A percentile compares a stretch with the other conserved stretches of the same genome.
Conservation (phyloP, 768 basidiomycete species). For the Hypholoma sublateritium region DNA sequence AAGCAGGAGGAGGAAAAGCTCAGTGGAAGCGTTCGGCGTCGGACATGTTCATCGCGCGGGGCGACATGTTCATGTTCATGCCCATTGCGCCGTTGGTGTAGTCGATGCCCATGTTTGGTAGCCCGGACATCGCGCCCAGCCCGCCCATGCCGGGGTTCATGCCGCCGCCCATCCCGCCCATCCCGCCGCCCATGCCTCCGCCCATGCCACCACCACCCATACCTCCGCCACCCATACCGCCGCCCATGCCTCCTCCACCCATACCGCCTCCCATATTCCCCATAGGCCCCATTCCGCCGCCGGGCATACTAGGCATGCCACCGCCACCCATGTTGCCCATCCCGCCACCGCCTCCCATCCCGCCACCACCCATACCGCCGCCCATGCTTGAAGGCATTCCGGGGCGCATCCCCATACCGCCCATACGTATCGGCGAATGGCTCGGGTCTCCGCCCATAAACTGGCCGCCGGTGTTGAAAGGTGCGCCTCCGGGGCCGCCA, state of each 20-base stretch:
- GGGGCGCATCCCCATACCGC: constrained; percentile 13
- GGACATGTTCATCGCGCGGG: constrained; percentile 12
- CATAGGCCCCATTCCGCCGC: constrained; percentile 9
- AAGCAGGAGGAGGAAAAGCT: not conserved
- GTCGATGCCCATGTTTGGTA: constrained; percentile 5
- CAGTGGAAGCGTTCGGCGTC: constrained; percentile 7
- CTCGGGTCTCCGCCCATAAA: constrained; percentile 25
- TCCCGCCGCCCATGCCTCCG: constrained; percentile 14
- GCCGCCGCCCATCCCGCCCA: constrained; percentile 15
- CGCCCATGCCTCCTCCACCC: constrained; percentile 14
- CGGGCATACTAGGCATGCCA: not conserved
- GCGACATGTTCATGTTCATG: constrained; percentile 20
- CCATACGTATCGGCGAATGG: constrained; percentile 25
- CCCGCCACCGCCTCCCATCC: constrained; percentile 14
- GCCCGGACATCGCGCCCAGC: constrained; percentile 1
- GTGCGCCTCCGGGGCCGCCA: constrained; percentile 19
- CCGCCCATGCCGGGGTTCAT: constrained; percentile 9
- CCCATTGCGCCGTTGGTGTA: constrained; percentile 8
- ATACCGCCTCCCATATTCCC: constrained; percentile 3
- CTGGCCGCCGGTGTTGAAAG: constrained; percentile 6
- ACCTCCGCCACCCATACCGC: constrained; percentile 13
- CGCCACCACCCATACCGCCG: constrained; percentile 14
- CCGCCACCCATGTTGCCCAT: constrained; percentile 17
- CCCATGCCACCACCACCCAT: constrained; percentile 15
- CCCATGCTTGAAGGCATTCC: constrained; percentile 16